Percentiles rank a stretch among this genome's conserved stretches.
Conservation (phyloP, 83 land plant species). For the Picea mariana region DNA sequence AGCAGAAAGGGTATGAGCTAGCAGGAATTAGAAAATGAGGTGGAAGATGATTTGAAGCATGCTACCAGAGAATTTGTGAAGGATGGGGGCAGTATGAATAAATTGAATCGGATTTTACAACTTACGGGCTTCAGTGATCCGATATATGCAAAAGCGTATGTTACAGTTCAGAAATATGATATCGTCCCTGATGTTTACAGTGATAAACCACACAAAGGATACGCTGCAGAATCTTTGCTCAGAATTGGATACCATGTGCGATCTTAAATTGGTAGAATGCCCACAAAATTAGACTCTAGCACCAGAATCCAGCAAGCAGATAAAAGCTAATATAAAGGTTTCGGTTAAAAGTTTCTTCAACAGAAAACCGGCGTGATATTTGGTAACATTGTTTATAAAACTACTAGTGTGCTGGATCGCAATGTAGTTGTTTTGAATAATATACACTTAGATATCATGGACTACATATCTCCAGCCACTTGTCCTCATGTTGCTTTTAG, state of each 20-base stretch:
- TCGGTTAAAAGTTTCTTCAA: no score
- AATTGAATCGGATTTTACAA: slow-evolving; percentile 75
- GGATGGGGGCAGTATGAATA: slow-evolving; percentile 69
- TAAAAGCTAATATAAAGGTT: slow-evolving; percentile 86
- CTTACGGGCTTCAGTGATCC: slow-evolving; percentile 93
- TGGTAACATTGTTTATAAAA: slow-evolving; percentile 90
- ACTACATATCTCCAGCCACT: slow-evolving; percentile 84
- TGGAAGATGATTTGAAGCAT: slow-evolving; percentile 84
- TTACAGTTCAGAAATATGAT: slow-evolving; percentile 92
- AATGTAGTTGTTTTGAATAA: slow-evolving; percentile 87
- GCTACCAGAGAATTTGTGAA: slow-evolving; percentile 84
- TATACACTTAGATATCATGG: slow-evolving; percentile 93
- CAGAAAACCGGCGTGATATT: slow-evolving; percentile 93
- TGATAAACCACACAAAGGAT: slow-evolving; percentile 74
- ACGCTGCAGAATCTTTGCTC: slow-evolving; percentile 85
- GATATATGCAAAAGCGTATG: slow-evolving; percentile 94
- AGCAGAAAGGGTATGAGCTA: slow-evolving; percentile 94
- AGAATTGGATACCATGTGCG: slow-evolving; percentile 92
- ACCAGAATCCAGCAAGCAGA: slow-evolving; percentile 85
- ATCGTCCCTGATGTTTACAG: slow-evolving; percentile 88
- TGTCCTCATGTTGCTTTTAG: slow-evolving; percentile 83
- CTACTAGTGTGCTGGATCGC: slow-evolving; percentile 79
- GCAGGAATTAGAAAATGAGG: slow-evolving; percentile 85
- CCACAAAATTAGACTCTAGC: slow-evolving; percentile 90
- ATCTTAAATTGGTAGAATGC: slow-evolving; percentile 85